Conservation (phyloP, 2,329 filamentous ascomycete genomes). For the Monosporascus sp. region DNA sequence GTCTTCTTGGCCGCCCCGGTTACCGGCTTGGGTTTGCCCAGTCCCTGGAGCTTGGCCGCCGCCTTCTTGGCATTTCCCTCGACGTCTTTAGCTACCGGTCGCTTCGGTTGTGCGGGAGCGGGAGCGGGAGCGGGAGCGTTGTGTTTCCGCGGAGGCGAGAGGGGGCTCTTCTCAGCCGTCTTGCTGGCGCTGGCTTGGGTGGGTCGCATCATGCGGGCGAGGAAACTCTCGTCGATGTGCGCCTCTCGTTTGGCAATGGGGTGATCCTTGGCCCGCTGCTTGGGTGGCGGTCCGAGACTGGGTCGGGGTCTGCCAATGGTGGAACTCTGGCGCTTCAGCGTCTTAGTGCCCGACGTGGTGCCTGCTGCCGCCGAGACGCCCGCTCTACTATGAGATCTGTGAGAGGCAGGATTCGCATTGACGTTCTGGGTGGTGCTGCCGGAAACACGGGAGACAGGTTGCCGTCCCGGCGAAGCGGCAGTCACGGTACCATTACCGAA, state of each 20-base stretch:
- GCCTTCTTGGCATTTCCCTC: constrained; percentile 21
- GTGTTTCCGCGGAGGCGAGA: constrained; percentile 43
- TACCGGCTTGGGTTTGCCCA: constrained; percentile 16
- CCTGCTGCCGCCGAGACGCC: constrained; percentile 28
- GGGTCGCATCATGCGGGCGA: constrained; percentile 78
- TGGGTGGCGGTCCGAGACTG: constrained; percentile 54
- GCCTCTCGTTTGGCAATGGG: constrained; percentile 43
- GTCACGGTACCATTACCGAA: constrained; percentile 30
- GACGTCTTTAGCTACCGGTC: constrained; percentile 11
- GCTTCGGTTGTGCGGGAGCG: constrained; percentile 9
- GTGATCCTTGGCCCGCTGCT: constrained; percentile 46
- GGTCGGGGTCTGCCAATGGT: constrained; percentile 40
- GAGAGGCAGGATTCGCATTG: constrained; percentile 17
- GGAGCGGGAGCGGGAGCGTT: constrained; percentile 7
- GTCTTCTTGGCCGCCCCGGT: constrained; percentile 13
- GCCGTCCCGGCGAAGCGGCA: constrained; percentile 23
- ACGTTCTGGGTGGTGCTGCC: constrained; percentile 30
- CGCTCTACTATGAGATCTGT: constrained; percentile 42
- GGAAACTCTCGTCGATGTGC: constrained; percentile 62
- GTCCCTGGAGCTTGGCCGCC: constrained; percentile 17
- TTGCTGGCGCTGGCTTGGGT: constrained; percentile 66
- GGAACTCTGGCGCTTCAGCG: constrained; percentile 40
- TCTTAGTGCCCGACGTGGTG: constrained; percentile 23
- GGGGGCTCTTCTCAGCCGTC: constrained; percentile 54
- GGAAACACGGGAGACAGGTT: constrained; percentile 36